Percentiles rank a stretch among this genome's conserved stretches.
These are phyloP conservation scores for Solanum sejunctum DNA, from an alignment of 257 asterid genomes.

Conservation along the genomic window DNA sequence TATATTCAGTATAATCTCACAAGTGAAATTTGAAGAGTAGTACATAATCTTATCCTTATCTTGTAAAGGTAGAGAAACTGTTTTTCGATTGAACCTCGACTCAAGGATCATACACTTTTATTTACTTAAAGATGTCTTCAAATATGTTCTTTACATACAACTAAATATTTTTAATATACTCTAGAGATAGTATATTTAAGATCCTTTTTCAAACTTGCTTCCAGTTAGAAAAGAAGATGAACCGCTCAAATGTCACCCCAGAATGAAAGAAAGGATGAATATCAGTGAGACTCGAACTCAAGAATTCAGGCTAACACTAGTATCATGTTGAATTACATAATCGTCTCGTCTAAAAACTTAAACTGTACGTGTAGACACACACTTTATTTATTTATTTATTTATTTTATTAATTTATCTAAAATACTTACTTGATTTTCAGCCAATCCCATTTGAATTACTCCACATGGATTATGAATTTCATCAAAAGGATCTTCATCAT, in stretches of 20 bases:
- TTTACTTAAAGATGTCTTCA: background rate
- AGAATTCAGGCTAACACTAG: background rate
- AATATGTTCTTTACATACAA: accelerated
- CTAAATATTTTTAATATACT: background rate
- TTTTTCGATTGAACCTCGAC: too few species aligned
- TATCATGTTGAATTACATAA: background rate
- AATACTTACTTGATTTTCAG: slow-evolving; percentile 67
- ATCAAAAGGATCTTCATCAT: slow-evolving; percentile 69
- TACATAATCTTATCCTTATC: background rate
- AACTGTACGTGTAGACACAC: too few species aligned
- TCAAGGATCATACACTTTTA: background rate
- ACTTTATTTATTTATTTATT: background rate
- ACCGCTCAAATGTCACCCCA: background rate
- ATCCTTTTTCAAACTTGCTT: background rate
- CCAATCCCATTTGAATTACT: slow-evolving; percentile 91
- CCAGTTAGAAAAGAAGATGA: background rate
- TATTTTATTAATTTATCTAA: background rate
- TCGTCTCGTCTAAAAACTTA: background rate
- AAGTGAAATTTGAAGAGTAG: background rate
- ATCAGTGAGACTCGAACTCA: background rate
- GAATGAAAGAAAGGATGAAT: background rate
- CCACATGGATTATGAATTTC: slow-evolving; percentile 49
- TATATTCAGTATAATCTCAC: too few species aligned
- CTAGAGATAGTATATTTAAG: background rate
- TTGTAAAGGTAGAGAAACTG: background rate